Evolutionary conservation across 768 basidiomycete species (phyloP).

Genomic region (Trametes punicea): DNA sequence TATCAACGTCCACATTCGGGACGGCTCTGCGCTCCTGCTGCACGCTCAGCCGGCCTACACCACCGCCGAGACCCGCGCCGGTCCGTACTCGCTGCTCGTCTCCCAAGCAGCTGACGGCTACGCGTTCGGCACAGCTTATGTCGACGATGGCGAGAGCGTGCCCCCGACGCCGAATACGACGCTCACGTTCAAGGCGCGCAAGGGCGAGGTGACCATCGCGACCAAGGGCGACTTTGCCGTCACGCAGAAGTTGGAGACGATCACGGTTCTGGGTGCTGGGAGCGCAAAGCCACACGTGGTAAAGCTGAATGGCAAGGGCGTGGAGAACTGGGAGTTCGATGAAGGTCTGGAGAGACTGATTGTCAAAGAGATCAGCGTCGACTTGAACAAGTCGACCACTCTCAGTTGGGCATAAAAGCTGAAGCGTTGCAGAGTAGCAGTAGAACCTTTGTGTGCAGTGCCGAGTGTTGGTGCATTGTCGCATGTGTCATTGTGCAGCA

Average conservation of each 20-base stretch:
- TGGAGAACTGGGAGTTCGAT: conserved; percentile 39
- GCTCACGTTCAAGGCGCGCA: conserved; percentile 42
- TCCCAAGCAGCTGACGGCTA: conserved; percentile 44
- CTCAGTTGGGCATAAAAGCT: conserved; percentile 36
- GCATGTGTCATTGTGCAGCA: no score
- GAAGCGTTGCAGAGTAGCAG: background rate
- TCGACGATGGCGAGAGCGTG: conserved; percentile 67
- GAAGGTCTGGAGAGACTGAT: conserved; percentile 40
- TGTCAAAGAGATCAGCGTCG: conserved; percentile 35
- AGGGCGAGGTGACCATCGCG: conserved; percentile 37
- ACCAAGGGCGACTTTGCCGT: conserved; percentile 41
- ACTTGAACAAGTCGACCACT: conserved; percentile 41
- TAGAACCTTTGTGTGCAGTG: no score
- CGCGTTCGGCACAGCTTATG: conserved; percentile 58
- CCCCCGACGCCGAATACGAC: conserved; percentile 54
- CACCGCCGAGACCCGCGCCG: conserved; percentile 57
- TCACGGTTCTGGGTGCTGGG: conserved; percentile 55
- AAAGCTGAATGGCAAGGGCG: conserved; percentile 24
- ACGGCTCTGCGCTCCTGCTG: conserved; percentile 60
- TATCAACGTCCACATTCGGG: conserved; percentile 76
- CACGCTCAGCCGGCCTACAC: conserved; percentile 66
- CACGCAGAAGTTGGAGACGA: conserved; percentile 43
- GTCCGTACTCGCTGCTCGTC: conserved; percentile 61
- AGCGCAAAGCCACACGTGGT: conserved; percentile 38
- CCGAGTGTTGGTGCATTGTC: no score